Conservation (phyloP, 2,329 filamentous ascomycete species). For the Dactylonectria estremocensis region DNA sequence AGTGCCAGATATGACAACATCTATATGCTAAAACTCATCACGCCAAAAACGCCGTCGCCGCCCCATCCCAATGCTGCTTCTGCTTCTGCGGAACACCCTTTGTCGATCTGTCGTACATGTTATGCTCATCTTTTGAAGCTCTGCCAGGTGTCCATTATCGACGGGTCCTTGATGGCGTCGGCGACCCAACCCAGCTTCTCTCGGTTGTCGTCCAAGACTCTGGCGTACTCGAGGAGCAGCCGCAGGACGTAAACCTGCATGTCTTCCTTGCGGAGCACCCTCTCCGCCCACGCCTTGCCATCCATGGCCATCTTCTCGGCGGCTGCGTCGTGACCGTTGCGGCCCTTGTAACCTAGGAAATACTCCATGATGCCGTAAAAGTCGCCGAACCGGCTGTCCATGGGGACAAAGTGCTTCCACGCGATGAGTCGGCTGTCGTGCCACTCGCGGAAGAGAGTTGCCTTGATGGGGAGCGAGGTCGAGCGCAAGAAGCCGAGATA, state of each 20-base stretch:
- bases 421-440: conserved; percentile 81
- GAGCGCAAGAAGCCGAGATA: conserved; percentile 79
- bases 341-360: conserved; percentile 73
- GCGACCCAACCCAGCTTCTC: conserved; percentile 70
- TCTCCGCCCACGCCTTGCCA: conserved; percentile 78
- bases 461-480: conserved; percentile 81
- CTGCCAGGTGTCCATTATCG: conserved; percentile 51
- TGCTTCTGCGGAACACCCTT: neutral
- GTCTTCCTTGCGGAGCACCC: conserved; percentile 78
- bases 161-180: conserved; percentile 59
- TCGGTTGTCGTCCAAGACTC: conserved; percentile 66
- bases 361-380: conserved; percentile 82
- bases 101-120: conserved; percentile 11
- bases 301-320: conserved; percentile 76
- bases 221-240: conserved; percentile 75
- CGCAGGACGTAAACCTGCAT: conserved; percentile 81
- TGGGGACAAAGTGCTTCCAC: conserved; percentile 87
- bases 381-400: conserved; percentile 82
- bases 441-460: conserved; percentile 85
- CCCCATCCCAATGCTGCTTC: conserved; percentile 25
- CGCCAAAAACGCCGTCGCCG: conserved; percentile 36
- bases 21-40: conserved; percentile 6
- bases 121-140: conserved; percentile 41
- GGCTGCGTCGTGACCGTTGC: conserved; percentile 66
- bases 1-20: neutral